A percentile compares a stretch with the other conserved stretches of the same genome.
Conservation (phyloP, 1,284 basidiomycete genomes). For the Waitea zeae region DNA sequence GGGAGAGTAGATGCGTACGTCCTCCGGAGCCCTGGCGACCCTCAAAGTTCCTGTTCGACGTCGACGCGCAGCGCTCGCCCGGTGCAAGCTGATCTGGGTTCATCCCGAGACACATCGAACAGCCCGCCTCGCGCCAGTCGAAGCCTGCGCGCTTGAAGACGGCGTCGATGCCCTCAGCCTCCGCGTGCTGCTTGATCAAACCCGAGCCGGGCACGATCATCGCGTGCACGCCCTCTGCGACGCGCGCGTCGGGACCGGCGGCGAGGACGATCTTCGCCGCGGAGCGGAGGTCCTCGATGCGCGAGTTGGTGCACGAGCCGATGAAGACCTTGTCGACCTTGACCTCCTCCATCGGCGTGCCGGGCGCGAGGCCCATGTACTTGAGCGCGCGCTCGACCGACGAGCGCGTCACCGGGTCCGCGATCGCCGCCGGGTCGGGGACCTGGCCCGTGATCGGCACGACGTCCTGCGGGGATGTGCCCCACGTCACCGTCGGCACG, state of each 20-base stretch:
- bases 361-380: slow-evolving; percentile 85
- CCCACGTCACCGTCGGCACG: slow-evolving; percentile 91
- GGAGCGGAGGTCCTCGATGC: slow-evolving; percentile 88
- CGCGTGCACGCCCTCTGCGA: slow-evolving; percentile 67
- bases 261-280: slow-evolving; percentile 74
- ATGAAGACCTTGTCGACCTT: slow-evolving; percentile 90
- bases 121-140: slow-evolving; percentile 95
- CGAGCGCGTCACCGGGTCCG: slow-evolving; percentile 48
- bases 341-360: slow-evolving; percentile 75
- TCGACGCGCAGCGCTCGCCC: slow-evolving; percentile 87
- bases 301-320: slow-evolving; percentile 93
- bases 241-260: slow-evolving; percentile 61
- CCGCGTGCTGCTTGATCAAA: slow-evolving; percentile 87
- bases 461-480: slow-evolving; percentile 89
- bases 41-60: slow-evolving; percentile 96
- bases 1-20: slow-evolving; percentile 84
- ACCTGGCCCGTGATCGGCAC: slow-evolving; percentile 76
- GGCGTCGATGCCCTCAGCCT: slow-evolving; percentile 81
- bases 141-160: slow-evolving; percentile 92
- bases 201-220: slow-evolving; percentile 97
- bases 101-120: slow-evolving; percentile 98
- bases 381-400: slow-evolving; percentile 70
- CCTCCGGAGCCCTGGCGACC: slow-evolving; percentile 87
- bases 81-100: slow-evolving; percentile 89
- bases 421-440: slow-evolving; percentile 62